Percentiles rank a stretch among this genome's conserved stretches.
Evolutionary conservation across 805 yeast genomes (phyloP).

Genomic region (Spathaspora hagerdaliae): DNA sequence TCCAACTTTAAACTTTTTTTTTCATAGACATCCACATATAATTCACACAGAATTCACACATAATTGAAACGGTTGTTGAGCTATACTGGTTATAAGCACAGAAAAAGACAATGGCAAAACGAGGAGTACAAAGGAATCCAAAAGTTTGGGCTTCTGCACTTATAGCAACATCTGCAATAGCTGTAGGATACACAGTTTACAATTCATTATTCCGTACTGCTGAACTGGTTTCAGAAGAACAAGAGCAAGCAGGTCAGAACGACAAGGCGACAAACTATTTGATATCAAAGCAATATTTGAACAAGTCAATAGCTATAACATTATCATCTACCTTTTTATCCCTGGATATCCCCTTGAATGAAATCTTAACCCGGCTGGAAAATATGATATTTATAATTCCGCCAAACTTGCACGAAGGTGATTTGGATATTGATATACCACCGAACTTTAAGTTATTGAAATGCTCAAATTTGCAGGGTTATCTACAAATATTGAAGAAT

Average conservation of each 20-base stretch:
- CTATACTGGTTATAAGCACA: no score
- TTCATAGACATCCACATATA: no score
- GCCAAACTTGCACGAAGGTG: conserved; percentile 38
- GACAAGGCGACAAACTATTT: neutral
- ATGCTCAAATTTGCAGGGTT: conserved; percentile 39
- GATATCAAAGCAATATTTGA: conserved; percentile 16
- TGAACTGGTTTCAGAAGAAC: neutral
- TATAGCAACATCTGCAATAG: conserved; percentile 31
- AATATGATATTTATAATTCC: conserved; percentile 43
- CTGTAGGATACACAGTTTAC: conserved; percentile 31
- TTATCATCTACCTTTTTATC: conserved; percentile 38
- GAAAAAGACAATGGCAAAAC: no score
- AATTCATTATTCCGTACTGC: neutral
- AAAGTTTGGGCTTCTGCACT: conserved; percentile 28
- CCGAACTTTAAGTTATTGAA: conserved; percentile 35
- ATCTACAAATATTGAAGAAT: conserved; percentile 34
- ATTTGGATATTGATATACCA: conserved; percentile 18
- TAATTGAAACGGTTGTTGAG: no score
- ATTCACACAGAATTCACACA: no score
- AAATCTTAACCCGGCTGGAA: conserved; percentile 29
- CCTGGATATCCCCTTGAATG: conserved; percentile 33
- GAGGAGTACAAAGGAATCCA: conserved; percentile 18
- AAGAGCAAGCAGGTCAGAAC: conserved; percentile 1
- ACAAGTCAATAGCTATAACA: conserved; percentile 37
- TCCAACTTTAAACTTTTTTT: no score